Percentiles rank a stretch among this genome's conserved stretches.
These are phyloP conservation scores for Cercospora brassicicola DNA, from an alignment of 2,329 filamentous ascomycete species.

Conservation along the genomic window DNA sequence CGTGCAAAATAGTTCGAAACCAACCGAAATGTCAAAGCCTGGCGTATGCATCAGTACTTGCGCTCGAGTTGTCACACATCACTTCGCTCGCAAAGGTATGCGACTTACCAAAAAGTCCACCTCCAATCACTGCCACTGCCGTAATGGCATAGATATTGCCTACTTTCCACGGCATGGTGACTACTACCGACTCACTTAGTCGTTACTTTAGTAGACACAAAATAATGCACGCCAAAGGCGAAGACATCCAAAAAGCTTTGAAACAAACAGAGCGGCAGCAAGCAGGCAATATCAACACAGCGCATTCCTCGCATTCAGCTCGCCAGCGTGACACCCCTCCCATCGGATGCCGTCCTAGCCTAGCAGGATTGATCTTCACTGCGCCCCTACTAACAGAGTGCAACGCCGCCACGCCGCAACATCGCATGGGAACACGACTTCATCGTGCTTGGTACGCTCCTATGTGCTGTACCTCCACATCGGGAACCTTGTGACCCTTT, in stretches of 20 bases:
- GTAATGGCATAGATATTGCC: conserved; percentile 59
- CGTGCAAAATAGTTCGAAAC: not conserved
- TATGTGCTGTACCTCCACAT: not conserved
- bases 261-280: not conserved
- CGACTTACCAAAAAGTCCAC: conserved; percentile 58
- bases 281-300: not conserved
- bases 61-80: not conserved
- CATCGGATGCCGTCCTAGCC: not conserved
- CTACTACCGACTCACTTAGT: not conserved
- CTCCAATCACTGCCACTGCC: conserved; percentile 60
- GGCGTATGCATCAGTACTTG: not conserved
- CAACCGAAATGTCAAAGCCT: not conserved
- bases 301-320: not conserved
- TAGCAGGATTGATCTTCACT: not conserved
- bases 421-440: not conserved
- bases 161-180: conserved; percentile 29
- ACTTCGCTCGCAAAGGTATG: not conserved
- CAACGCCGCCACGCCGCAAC: not conserved
- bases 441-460: not conserved
- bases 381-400: not conserved
- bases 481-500: not conserved
- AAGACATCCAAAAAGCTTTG: not conserved
- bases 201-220: not conserved
- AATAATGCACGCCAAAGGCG: not conserved
- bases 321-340: not conserved